Base-by-base conservation (phyloP, 2,329 filamentous ascomycete species). In the Biscogniauxia sp. region DNA sequence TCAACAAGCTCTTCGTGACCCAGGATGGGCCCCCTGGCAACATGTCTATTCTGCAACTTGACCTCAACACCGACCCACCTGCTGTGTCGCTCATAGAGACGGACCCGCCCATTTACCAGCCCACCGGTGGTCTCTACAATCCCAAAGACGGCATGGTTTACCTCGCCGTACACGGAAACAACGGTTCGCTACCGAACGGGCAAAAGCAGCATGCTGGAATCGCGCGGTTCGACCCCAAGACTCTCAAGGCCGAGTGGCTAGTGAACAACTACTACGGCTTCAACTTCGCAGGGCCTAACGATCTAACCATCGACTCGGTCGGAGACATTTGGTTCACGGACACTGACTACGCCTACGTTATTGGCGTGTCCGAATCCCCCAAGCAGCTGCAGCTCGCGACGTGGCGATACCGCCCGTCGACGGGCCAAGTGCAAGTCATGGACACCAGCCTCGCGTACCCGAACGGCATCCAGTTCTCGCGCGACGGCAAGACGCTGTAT, bases 381-480 rank as follows among this genome's bases (percentile, higher is more conserved):
- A 64, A 61, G 37, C 61, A 68, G 67, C 75, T 76, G 2, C 57
- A 65, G 9, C 62, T 78, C 7, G 75, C 76, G 1, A 72, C 77
- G 2, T 80, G 78, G 55, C 73, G 77, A 6, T 79, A 73, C 64
- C 61, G 72, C 23, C 76, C 76, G 0, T 64, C 58, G 3, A 75
- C 68, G 1, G 73, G 73, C 3, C 69, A 66, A 20, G 72, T 75
- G 8, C 69, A 72, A 37, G 69, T 73, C 5, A 68, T 79, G 60
- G 77, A 77, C 1, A 75, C 77, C 66, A 72, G 71, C 2, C 73
- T 79, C 54, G 65, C 68, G 0, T 72, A 73, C 53, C 77, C 77
- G 5, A 80, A 80, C 69, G 78, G 78, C 13, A 75, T 80, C 25
- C 75, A 70, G 25, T 78, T 79, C 64, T 74, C 72, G 4, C 76